Evolutionary conservation across 2,329 filamentous ascomycete species (phyloP).

Genomic region (Acarospora socialis): DNA sequence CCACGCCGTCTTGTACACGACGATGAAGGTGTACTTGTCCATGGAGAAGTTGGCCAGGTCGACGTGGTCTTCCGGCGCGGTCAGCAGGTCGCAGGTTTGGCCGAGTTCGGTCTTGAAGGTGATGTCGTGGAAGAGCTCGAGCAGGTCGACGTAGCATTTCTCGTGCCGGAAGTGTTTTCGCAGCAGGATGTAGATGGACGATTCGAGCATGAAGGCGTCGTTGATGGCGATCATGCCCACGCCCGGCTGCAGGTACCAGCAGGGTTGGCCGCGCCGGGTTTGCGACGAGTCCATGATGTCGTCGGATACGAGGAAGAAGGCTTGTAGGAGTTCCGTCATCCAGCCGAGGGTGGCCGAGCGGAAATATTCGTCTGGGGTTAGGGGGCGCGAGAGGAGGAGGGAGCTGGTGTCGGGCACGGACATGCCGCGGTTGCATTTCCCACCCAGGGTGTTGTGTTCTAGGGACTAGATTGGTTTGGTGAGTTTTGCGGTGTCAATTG

Average conservation of each 20-base stretch:
- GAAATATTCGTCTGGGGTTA: constrained; percentile 76
- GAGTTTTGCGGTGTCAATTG: constrained; percentile 1
- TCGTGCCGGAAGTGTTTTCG: constrained; percentile 88
- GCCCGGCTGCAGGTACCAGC: constrained; percentile 84
- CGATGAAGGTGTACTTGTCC: constrained; percentile 93
- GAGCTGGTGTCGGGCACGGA: constrained; percentile 86
- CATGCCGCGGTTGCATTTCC: constrained; percentile 98
- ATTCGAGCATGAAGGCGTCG: constrained; percentile 91
- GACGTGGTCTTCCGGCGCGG: constrained; percentile 84
- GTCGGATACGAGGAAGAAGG: constrained; percentile 96
- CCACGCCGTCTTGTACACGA: constrained; percentile 98
- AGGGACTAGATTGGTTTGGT: constrained; percentile 47
- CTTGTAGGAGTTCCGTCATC: constrained; percentile 96
- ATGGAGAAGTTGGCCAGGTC: constrained; percentile 91
- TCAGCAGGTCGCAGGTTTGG: constrained; percentile 87
- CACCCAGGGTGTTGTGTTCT: constrained; percentile 74
- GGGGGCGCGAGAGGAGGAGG: constrained; percentile 56
- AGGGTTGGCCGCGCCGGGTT: constrained; percentile 84
- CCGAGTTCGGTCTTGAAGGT: constrained; percentile 91
- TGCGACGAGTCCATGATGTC: constrained; percentile 98
- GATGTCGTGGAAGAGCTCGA: constrained; percentile 94
- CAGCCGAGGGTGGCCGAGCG: constrained; percentile 78
- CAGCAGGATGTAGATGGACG: constrained; percentile 75
- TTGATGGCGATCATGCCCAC: constrained; percentile 98
- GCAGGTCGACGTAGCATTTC: constrained; percentile 72